phyloP scores from a whole-genome alignment of 2,329 filamentous ascomycete genomes.

The Hypomyces perniciosus region DNA sequence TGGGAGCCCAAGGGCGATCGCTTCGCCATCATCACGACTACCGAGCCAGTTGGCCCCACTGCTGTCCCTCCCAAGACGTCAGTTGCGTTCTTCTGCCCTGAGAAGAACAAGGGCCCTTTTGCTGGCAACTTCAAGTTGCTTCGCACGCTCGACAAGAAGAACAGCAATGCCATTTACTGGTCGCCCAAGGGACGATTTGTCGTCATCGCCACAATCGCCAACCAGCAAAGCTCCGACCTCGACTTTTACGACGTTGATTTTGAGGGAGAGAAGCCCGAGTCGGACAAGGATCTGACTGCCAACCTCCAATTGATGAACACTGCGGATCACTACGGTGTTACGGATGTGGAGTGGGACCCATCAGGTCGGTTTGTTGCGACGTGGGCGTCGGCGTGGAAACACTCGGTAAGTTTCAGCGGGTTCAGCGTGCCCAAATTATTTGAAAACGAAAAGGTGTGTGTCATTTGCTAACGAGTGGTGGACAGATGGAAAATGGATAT shows the following conservation, averaged over 20 bases:
- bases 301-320: slow-evolving; percentile 94
- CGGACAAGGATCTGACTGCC: slow-evolving; percentile 87
- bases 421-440: slow-evolving; percentile 7
- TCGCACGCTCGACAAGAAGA: slow-evolving; percentile 96
- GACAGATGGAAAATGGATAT: slow-evolving; percentile 97
- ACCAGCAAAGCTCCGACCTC: slow-evolving; percentile 87
- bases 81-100: slow-evolving; percentile 93
- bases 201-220: slow-evolving; percentile 86
- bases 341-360: slow-evolving; percentile 96
- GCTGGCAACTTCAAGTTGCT: slow-evolving; percentile 96
- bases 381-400: slow-evolving; percentile 92
- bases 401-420: slow-evolving; percentile 60
- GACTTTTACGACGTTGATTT: slow-evolving; percentile 99
- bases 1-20: slow-evolving; percentile 98
- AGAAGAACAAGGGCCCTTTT: slow-evolving; percentile 77
- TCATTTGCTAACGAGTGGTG: not conserved
- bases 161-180: slow-evolving; percentile 99
- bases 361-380: slow-evolving; percentile 91
- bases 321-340: slow-evolving; percentile 93
- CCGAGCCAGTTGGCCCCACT: slow-evolving; percentile 70
- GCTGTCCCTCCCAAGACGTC: slow-evolving; percentile 90
- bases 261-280: slow-evolving; percentile 90
- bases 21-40: slow-evolving; percentile 93
- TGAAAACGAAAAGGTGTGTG: not conserved
- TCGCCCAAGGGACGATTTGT: slow-evolving; percentile 93